phyloP scores from a whole-genome alignment of 2,329 filamentous ascomycete species.

The Knoxdaviesia capensis region DNA sequence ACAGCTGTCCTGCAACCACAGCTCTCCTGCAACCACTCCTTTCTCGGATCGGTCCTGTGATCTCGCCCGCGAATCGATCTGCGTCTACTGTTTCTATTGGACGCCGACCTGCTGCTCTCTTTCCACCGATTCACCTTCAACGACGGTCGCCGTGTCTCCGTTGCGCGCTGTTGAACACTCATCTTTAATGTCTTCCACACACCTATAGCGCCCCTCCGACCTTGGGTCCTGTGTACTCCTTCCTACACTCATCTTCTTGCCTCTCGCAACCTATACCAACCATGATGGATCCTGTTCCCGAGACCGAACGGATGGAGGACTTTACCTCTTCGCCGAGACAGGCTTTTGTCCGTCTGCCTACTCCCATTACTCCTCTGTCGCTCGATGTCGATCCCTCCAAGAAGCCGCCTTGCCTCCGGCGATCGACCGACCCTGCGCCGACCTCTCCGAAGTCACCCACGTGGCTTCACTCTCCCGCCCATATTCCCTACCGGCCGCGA shows the following conservation, averaged over 20 bases:
- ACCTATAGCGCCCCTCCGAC: too few species aligned
- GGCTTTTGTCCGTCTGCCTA: constrained; percentile 27
- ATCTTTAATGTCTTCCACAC: too few species aligned
- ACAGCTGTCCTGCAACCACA: too few species aligned
- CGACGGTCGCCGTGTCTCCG: too few species aligned
- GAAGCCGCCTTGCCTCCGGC: constrained; percentile 33
- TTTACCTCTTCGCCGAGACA: constrained; percentile 39
- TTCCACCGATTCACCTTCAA: too few species aligned
- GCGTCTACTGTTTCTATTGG: too few species aligned
- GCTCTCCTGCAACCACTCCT: too few species aligned
- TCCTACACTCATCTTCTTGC: not conserved
- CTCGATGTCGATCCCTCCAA: constrained; percentile 21
- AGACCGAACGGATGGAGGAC: constrained; percentile 48
- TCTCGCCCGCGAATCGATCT: too few species aligned
- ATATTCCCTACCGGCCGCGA: constrained; percentile 37
- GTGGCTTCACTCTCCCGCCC: constrained; percentile 22
- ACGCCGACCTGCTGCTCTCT: too few species aligned
- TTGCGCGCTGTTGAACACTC: too few species aligned
- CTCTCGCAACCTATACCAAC: not conserved
- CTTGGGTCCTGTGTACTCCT: too few species aligned
- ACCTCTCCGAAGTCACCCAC: constrained; percentile 30
- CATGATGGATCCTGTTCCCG: constrained; percentile 46
- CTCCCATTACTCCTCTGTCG: constrained; percentile 11
- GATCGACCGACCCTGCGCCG: constrained; percentile 36
- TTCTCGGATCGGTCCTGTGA: too few species aligned